A percentile compares a stretch with the other conserved stretches of the same genome.
Conservation (phyloP, 2,329 filamentous ascomycete species). For the Aspergillus clavatus region DNA sequence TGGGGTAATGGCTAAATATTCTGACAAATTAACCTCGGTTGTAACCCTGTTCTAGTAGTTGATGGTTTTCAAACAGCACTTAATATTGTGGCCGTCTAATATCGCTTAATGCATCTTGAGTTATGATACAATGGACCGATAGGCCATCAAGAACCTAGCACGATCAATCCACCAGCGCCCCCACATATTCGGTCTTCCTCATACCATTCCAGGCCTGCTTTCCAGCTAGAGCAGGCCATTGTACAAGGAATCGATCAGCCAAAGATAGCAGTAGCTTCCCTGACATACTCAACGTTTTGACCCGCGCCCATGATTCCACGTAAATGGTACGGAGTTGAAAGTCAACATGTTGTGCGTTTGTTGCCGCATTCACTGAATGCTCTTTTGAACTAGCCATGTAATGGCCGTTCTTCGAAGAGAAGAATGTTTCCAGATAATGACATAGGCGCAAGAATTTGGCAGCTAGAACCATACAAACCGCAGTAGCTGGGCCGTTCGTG, state of each 20-base stretch:
- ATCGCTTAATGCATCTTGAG: neutral
- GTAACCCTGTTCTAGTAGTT: too few species aligned
- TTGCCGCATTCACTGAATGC: neutral
- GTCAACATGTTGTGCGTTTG: constrained; percentile 26
- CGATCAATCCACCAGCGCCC: constrained; percentile 33
- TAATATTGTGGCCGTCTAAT: too few species aligned
- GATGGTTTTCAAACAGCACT: too few species aligned
- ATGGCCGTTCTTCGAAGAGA: constrained; percentile 10
- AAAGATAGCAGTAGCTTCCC: constrained; percentile 69
- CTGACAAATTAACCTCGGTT: too few species aligned
- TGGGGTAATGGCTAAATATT: too few species aligned
- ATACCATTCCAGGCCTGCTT: constrained; percentile 37
- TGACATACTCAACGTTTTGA: constrained; percentile 75
- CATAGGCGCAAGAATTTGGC: constrained; percentile 53
- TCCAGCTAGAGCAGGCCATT: constrained; percentile 64
- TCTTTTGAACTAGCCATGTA: neutral
- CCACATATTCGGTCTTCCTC: constrained; percentile 38
- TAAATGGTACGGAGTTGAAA: constrained; percentile 71
- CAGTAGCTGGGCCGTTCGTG: constrained; percentile 85
- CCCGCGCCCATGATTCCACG: constrained; percentile 87
- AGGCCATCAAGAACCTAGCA: neutral
- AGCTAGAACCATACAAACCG: constrained; percentile 66
- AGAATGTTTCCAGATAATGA: constrained; percentile 20
- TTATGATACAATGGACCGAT: neutral
- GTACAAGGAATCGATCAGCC: constrained; percentile 75